These are phyloP conservation scores for Pleurotus cornucopiae DNA, from an alignment of 768 basidiomycete genomes.

Conservation along the genomic window DNA sequence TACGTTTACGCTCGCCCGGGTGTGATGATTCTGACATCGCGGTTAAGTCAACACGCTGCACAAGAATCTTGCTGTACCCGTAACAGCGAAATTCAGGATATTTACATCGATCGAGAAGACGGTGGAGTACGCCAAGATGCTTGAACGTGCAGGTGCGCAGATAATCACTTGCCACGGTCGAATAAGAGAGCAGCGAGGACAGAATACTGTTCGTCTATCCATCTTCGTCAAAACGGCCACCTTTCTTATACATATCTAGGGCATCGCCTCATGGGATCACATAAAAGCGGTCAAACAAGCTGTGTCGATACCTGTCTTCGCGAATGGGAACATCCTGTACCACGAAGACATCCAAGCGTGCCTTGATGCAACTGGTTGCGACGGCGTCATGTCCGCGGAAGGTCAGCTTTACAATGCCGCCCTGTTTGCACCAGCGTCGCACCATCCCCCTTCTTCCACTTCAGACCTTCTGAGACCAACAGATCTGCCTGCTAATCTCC, in stretches of 20 bases:
- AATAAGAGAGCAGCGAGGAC: constrained; percentile 87
- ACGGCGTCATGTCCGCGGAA: constrained; percentile 94
- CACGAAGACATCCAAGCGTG: constrained; percentile 79
- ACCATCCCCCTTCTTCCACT: constrained; percentile 6
- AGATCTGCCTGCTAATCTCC: neutral
- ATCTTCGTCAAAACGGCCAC: constrained; percentile 1
- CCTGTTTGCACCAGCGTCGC: constrained; percentile 46
- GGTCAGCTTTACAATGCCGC: constrained; percentile 92
- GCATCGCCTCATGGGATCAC: constrained; percentile 85
- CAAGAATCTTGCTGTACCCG: constrained; percentile 79
- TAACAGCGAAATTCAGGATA: constrained; percentile 94
- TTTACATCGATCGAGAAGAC: constrained; percentile 85
- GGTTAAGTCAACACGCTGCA: constrained; percentile 82
- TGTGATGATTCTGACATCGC: neutral
- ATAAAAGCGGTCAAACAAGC: constrained; percentile 89
- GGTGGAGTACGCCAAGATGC: constrained; percentile 92
- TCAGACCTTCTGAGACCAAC: neutral
- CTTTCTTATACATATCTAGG: constrained; percentile 35
- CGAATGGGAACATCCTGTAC: constrained; percentile 94
- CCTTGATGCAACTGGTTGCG: constrained; percentile 79
- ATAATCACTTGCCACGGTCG: constrained; percentile 94
- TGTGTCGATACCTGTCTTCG: constrained; percentile 90
- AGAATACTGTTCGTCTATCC: constrained; percentile 50
- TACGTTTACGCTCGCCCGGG: constrained; percentile 25
- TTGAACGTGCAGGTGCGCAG: constrained; percentile 92